Base-by-base conservation (phyloP, 352 stramenopile genomes). In the Pythium aquatile region DNA sequence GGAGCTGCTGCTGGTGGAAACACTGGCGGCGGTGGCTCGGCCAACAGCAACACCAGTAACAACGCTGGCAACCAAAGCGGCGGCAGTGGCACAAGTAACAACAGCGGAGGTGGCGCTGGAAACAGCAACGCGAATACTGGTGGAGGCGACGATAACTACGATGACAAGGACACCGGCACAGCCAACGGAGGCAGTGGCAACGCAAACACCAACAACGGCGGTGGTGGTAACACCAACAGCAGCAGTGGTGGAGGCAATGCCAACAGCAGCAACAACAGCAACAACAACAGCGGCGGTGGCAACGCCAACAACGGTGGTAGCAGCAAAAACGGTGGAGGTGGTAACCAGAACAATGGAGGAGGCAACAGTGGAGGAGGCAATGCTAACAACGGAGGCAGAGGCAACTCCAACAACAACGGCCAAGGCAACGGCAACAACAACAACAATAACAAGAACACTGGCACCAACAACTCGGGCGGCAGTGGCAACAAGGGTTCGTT, bases 211-310 rank as follows among this genome's bases (percentile, higher is more conserved):
- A 28, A 32, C 26, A 49, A 28, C 33, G 55, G 55, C 30, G n/a
- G 33, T 2, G 42, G 46, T 4, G 32, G 42, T 48, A 58, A 51
- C 10, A 13, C 1, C 40, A 47, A 26, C 40, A 47, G 26, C 40
- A 10, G 17, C 40, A 47, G 39, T 17, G 39, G 37, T 16, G 37
- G 37, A 17, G 37, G 37, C 8, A 44, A 44, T 29, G 24, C 17
- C 32, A 57, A 64, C 20, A 24, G 20, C 20, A 24, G 20, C 58
- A 64, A 49, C 58, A 57, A 49, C n/a, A 20, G 1, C 39, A 46
- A 20, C 39, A 46, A 46, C 39, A 6, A 5, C 1, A 14, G 39
- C 6, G 39, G 37, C 13, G 37, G 37, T 44, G 37, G 37, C 8
- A 44, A 44, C 37, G 17, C 32, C 32, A 37, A 10, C 40, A 24